phyloP scores from a whole-genome alignment of 2,329 filamentous ascomycete genomes.

The Neocatenulostroma microsporum region DNA sequence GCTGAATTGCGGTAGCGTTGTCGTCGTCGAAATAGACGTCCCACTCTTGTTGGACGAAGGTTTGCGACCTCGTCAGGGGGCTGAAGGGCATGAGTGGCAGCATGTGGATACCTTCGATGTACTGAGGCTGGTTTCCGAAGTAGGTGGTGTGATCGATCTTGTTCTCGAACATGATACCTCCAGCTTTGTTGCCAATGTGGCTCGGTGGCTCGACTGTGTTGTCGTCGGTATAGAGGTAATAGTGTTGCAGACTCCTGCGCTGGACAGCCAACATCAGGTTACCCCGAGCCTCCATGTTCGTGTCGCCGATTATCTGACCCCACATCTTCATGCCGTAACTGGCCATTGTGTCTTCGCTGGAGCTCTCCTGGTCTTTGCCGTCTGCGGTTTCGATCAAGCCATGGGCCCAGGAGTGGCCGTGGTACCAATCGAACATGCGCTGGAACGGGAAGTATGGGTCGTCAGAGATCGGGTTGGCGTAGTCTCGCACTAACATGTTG shows the following conservation, averaged over 20 bases:
- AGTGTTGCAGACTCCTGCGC: conserved; percentile 62
- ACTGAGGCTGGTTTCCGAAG: conserved; percentile 52
- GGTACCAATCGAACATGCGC: conserved; percentile 85
- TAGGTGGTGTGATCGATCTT: conserved; percentile 91
- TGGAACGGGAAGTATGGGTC: conserved; percentile 76
- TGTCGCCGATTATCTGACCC: conserved; percentile 70
- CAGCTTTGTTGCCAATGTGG: conserved; percentile 73
- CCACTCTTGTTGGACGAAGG: conserved; percentile 81
- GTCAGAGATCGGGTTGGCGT: conserved; percentile 62
- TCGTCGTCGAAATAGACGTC: conserved; percentile 70
- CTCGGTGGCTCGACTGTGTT: conserved; percentile 65
- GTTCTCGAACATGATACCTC: conserved; percentile 71
- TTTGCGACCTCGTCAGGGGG: conserved; percentile 55
- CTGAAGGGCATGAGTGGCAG: conserved; percentile 64
- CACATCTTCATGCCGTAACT: conserved; percentile 90
- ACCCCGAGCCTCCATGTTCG: conserved; percentile 67
- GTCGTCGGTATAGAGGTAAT: conserved; percentile 69
- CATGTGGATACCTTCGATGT: conserved; percentile 67
- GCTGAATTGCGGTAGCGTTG: conserved; percentile 46
- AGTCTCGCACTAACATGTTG: conserved; percentile 75
- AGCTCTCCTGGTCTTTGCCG: conserved; percentile 80
- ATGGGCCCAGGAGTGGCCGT: conserved; percentile 90
- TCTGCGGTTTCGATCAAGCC: conserved; percentile 63
- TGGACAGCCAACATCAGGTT: conserved; percentile 80
- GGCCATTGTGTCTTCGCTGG: conserved; percentile 82